phyloP scores from a whole-genome alignment of 495 filamentous ascomycete species.

The Penicillium waksmanii region DNA sequence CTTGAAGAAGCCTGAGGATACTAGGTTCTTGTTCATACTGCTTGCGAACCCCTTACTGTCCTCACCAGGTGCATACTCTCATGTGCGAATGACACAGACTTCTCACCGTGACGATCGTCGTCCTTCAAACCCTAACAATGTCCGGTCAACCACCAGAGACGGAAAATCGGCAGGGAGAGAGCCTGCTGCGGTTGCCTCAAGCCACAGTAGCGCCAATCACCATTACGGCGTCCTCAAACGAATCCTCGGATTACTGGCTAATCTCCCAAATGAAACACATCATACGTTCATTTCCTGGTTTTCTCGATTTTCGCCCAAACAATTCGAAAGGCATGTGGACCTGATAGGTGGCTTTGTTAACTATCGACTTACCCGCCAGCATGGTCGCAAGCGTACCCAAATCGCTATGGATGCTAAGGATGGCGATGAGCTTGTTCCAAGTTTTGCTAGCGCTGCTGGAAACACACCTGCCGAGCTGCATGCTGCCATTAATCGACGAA shows the following conservation, averaged over 20 bases:
- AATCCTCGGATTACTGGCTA: conserved; percentile 78
- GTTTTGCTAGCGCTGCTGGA: conserved; percentile 61
- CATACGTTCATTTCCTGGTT: conserved; percentile 87
- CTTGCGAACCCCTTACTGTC: conserved; percentile 80
- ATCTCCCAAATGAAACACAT: conserved; percentile 76
- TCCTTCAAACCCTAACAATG: conserved; percentile 31
- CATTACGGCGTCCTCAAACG: conserved; percentile 89
- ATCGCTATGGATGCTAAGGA: conserved; percentile 45
- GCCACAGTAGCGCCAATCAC: conserved; percentile 49
- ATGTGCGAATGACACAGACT: not conserved
- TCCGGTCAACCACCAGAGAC: conserved; percentile 25
- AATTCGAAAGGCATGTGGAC: conserved; percentile 75
- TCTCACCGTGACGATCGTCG: conserved; percentile 31
- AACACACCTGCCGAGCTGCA: conserved; percentile 72
- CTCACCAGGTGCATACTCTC: conserved; percentile 21
- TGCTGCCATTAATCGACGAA: conserved; percentile 71
- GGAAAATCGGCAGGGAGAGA: conserved; percentile 27
- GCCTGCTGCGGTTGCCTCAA: conserved; percentile 12
- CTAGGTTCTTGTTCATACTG: conserved; percentile 82
- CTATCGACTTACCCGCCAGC: conserved; percentile 76
- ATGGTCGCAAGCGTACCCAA: conserved; percentile 64
- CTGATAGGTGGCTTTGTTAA: conserved; percentile 80
- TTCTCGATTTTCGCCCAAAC: conserved; percentile 67
- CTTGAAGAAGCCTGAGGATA: conserved; percentile 68
- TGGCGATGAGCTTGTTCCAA: conserved; percentile 69